These are phyloP conservation scores for Phoenix dactylifera DNA, from an alignment of 176 grass and related monocot species.

Conservation along the genomic window DNA sequence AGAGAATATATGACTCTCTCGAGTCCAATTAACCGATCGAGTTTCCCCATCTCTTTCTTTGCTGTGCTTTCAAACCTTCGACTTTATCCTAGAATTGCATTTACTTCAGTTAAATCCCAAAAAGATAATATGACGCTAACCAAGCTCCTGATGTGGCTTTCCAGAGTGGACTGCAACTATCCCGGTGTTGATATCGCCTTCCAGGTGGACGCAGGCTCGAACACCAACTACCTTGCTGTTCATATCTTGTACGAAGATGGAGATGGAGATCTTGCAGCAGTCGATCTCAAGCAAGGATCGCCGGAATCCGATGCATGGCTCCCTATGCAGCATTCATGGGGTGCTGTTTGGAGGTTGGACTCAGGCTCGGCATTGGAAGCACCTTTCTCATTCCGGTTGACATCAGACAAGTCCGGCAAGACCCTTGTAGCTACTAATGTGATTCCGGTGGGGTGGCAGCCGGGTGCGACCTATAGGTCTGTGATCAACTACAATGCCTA, in stretches of 20 bases:
- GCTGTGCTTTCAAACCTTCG: too few species aligned
- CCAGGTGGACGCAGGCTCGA: constrained; percentile 59
- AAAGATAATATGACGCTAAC: too few species aligned
- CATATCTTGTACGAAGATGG: constrained; percentile 47
- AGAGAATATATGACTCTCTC: too few species aligned
- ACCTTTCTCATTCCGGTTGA: constrained; percentile 55
- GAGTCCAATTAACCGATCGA: too few species aligned
- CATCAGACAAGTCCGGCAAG: constrained; percentile 46
- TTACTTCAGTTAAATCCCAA: too few species aligned
- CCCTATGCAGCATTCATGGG: constrained; percentile 51
- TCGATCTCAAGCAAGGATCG: constrained; percentile 34
- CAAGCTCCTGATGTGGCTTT: background rate
- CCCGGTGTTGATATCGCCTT: constrained; percentile 32
- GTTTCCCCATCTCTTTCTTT: too few species aligned
- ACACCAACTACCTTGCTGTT: constrained; percentile 49
- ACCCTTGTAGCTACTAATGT: constrained; percentile 51
- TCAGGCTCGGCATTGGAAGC: constrained; percentile 18
- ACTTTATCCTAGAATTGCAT: too few species aligned
- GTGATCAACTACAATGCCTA: background rate
- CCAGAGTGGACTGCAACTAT: constrained; percentile 44
- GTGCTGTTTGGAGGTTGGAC: constrained; percentile 55
- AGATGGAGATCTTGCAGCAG: constrained; percentile 54
- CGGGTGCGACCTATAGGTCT: constrained; percentile 39
- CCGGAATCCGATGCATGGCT: constrained; percentile 27
- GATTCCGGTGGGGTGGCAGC: constrained; percentile 60